Evolutionary conservation across 1,139 yeast species (phyloP), one percentile per base, ranked within the genome.

Genomic region (Lodderomyces margitis): DNA sequence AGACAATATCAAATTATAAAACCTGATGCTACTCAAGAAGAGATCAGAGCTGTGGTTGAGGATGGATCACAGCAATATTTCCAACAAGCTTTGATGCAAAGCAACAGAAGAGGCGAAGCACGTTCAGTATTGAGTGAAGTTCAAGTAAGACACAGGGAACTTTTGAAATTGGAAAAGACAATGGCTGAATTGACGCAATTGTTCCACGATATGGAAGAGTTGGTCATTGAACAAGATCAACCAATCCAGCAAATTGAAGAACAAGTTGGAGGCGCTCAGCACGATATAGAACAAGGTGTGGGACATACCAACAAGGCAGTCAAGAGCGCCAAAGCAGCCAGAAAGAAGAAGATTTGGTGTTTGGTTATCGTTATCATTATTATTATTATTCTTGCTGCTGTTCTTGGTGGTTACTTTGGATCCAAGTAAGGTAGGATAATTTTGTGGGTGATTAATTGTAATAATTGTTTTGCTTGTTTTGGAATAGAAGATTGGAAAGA

Each of bases 91-190:
- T 75, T 92, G 53, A 73, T 88, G 75, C 88, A 85, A 68, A 85
- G 95, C 44, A 87, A 88, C 64, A 83, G 97, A 68, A 83, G 95
- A 58, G 98, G 98, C 53, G 96, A 92, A 67, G 98, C 98, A 40
- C 81, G 95, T 63, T 81, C 96, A 27, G 98, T 95, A 3, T 77
- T 92, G 56, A 87, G 88, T 56, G 98, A 94, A 67, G 98, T 94
- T 43, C 97, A 92, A 68, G 82, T 87, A 37, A 84, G 99, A 71
- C 98, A 94, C 71, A 84, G 87, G 59, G 98, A 92, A 69, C 81
- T 94, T 61, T 84, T 88, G 70, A 87, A 89, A 70, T 85, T 94
- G 66, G 98, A 91, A 68, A 83, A 87, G 68, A 86, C 97, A 45
- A 88, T 94, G 87, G 89, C 94, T 36, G 98, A 92, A 68, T 80